Base-by-base conservation (phyloP, 2,329 filamentous ascomycete genomes). In the Fonsecaea multimorphosa region DNA sequence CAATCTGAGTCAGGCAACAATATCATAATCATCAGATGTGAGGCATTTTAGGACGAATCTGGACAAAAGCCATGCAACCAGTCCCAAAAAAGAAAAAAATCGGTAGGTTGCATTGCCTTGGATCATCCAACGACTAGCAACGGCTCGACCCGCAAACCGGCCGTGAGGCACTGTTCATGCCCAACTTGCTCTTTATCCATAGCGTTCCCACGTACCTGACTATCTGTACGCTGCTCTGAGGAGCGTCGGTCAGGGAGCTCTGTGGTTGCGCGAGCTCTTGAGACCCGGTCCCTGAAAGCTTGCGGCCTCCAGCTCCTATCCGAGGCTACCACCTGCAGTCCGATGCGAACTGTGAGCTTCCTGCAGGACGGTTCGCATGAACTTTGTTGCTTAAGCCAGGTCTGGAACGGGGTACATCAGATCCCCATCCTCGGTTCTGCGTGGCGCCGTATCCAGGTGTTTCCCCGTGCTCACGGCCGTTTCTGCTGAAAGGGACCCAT, bases 21-120 rank as follows among this genome's bases (percentile, higher is more conserved):
- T 29, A 54, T 53, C 53, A 61, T 61, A 52, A 59, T 32, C 55
- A 58, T 55, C 51, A 36, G 55, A 38, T 52, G 56, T 65, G 66
- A 63, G 63, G 62, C 51, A 65, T 65, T 68, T 65, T 65, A 58
- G 19, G 36, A 65, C 66, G 36, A 61, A 65, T 65, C 58, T 58
- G 38, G 58, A 36, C 22, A 31, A 66, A 49, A 58, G 52, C 49
- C 65, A 62, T 57, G 60, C 60, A 59, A 66, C 51, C 49, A 44
- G n/a, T 66, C 16, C 6, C 22, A 16, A 55, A 49, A 55, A 49
- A 11, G 11, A 19, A 49, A 19, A 49, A 24, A 49, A 16, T 29
- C n/a, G 56, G 22, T 24, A n/a, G 63, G 58, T 61, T 40, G 63
- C 58, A 61, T 61, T 52, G 34, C 38, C 57, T 65, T 56, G 58